phyloP scores from a whole-genome alignment of 352 stramenopile genomes.

The Phytophthora tentaculata region DNA sequence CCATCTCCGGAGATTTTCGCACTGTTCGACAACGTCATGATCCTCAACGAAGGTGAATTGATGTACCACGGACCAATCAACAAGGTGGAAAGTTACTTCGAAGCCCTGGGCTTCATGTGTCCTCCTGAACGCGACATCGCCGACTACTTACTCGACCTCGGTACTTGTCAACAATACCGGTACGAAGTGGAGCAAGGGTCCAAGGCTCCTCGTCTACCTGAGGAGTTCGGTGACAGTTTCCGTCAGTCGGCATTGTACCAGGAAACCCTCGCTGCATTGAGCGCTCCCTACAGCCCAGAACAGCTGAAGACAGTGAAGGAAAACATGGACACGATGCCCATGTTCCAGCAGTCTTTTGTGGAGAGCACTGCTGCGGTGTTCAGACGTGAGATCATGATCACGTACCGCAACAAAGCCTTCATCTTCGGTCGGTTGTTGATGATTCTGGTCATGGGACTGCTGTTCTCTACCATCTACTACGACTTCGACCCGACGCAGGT shows the following conservation, averaged over 20 bases:
- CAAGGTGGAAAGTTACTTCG: background rate
- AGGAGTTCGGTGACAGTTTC: constrained; percentile 45
- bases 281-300: constrained; percentile 11
- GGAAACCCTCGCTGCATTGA: constrained; percentile 18
- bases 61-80: background rate
- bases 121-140: constrained; percentile 31
- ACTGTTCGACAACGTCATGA: constrained; percentile 67
- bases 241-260: constrained; percentile 25
- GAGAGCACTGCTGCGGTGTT: constrained; percentile 34
- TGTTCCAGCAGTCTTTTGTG: constrained; percentile 40
- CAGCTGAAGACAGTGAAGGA: constrained; percentile 19
- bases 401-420: constrained; percentile 51
- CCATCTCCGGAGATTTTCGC: constrained; percentile 89
- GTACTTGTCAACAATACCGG: constrained; percentile 31
- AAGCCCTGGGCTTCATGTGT: constrained; percentile 27
- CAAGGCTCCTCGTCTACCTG: constrained; percentile 7
- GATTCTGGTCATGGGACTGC: constrained; percentile 46
- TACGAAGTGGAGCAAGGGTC: constrained; percentile 13
- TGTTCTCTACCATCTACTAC: constrained; percentile 54
- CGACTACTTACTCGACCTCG: constrained; percentile 40
- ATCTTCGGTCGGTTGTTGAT: constrained; percentile 47
- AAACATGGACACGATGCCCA: constrained; percentile 34
- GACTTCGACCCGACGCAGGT: constrained; percentile 46
- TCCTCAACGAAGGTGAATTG: constrained; percentile 47
- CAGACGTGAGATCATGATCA: constrained; percentile 65